Base-by-base conservation (phyloP, 1,139 yeast species). In the Candida labiduridarum region DNA sequence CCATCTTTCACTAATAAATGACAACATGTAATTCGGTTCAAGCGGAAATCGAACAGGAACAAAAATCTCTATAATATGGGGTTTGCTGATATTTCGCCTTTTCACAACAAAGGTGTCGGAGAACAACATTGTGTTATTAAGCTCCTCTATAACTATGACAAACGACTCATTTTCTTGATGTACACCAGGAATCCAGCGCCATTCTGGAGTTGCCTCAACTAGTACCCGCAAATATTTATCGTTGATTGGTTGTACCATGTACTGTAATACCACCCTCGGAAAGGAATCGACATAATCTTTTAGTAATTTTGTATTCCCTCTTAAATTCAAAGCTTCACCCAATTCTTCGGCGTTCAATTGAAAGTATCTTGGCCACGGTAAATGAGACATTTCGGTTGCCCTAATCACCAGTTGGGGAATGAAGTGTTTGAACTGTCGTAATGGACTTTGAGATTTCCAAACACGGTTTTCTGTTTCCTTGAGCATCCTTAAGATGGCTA, bases 391-490 rank as follows among this genome's bases (percentile, higher is more conserved):
- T 64, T 95, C 99, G 0, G 91, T 83, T 41, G 87, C 85, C 52
- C 78, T 77, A 6, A 94, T 78, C 4, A 92, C 79, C 45, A 87
- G 95, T 0, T 58, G 56, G 0, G 97, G 95, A 31, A 85, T 89
- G 15, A 68, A 63, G 0, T 79, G 75, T 1, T 72, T 76, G 63
- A 89, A 91, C 62, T 94, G 99, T 54, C 97, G 74, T 52, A 95
- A 80, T 0, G 99, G 97, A 0, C 96, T 82, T 56, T 83, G 87
- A 0, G 94, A 83, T 12, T 83, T 62, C 99, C 99, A 95, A 72
- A 89, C 76, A 50, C 96, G 72, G 51, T 76, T 79, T 51, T 88
- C 96, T 15, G 89, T 87, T 84, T 89, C 86, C 58, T 89, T 88
- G 62, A 94, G 86, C 30, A 92, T 58, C 51, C 83, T 83, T 11